These are phyloP conservation scores for Colletotrichum aenigma DNA, from an alignment of 2,329 filamentous ascomycete species.

Conservation along the genomic window DNA sequence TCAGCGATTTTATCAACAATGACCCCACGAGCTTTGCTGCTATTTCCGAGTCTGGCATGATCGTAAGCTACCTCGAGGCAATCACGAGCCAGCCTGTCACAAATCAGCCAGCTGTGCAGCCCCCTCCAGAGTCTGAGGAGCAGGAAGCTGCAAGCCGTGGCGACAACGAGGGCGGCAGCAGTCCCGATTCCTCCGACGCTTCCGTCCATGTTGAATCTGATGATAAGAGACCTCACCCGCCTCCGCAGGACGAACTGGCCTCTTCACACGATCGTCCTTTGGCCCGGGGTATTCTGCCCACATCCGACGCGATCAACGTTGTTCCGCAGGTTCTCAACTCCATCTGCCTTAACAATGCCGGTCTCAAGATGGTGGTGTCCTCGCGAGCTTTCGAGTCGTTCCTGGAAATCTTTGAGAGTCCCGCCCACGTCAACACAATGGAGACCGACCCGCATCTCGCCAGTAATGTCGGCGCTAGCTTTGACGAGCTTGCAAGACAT, in stretches of 20 bases:
- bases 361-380: slow-evolving; percentile 84
- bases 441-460: slow-evolving; percentile 73
- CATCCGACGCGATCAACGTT: slow-evolving; percentile 84
- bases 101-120: slow-evolving; percentile 33
- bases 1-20: slow-evolving; percentile 97
- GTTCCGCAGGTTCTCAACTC: slow-evolving; percentile 90
- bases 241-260: slow-evolving; percentile 51
- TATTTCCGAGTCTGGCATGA: slow-evolving; percentile 91
- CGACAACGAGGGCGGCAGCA: slow-evolving; percentile 35
- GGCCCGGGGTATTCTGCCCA: slow-evolving; percentile 81
- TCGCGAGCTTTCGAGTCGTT: slow-evolving; percentile 85
- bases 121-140: slow-evolving; percentile 25
- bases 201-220: slow-evolving; percentile 42
- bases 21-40: slow-evolving; percentile 97
- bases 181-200: slow-evolving; percentile 42
- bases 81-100: slow-evolving; percentile 64
- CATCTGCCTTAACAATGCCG: slow-evolving; percentile 87
- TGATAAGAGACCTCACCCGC: slow-evolving; percentile 55
- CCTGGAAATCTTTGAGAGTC: slow-evolving; percentile 96
- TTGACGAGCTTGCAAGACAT: slow-evolving; percentile 94
- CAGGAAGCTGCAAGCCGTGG: slow-evolving; percentile 21
- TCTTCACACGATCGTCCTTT: slow-evolving; percentile 38
- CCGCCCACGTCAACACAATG: slow-evolving; percentile 85
- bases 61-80: slow-evolving; percentile 83
- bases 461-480: slow-evolving; percentile 77